phyloP scores from a whole-genome alignment of 805 yeast genomes.

The Hanseniaspora mollemarum region DNA sequence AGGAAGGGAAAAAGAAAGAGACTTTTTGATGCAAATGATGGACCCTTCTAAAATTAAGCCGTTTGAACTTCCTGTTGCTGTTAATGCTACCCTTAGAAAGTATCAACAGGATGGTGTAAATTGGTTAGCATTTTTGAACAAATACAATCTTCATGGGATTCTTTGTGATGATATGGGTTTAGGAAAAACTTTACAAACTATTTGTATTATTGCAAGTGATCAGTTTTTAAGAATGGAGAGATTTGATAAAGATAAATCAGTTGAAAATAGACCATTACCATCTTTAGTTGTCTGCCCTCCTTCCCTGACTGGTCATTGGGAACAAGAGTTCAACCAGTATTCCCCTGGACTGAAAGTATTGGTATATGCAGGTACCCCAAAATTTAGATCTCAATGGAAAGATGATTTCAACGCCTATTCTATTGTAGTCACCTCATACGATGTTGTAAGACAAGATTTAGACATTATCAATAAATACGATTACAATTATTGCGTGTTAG shows the following conservation, averaged over 20 bases:
- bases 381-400: conserved; percentile 49
- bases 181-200: conserved; percentile 93
- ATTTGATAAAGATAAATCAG: conserved; percentile 44
- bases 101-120: conserved; percentile 98
- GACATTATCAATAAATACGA: conserved; percentile 47
- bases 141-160: conserved; percentile 91
- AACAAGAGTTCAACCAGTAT: conserved; percentile 80
- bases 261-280: conserved; percentile 65
- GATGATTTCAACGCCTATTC: conserved; percentile 48
- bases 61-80: conserved; percentile 78
- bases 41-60: conserved; percentile 84
- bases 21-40: conserved; percentile 94
- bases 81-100: conserved; percentile 82
- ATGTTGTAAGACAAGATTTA: conserved; percentile 87
- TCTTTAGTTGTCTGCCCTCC: conserved; percentile 92
- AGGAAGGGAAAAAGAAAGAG: conserved; percentile 89
- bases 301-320: conserved; percentile 97
- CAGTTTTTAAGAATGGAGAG: conserved; percentile 75
- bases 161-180: conserved; percentile 99
- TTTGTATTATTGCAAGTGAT: conserved; percentile 93
- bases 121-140: conserved; percentile 92
- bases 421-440: conserved; percentile 87
- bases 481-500: conserved; percentile 89
- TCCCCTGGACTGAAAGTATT: conserved; percentile 75
- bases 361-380: conserved; percentile 91